A percentile compares a stretch with the other conserved stretches of the same genome.
These are phyloP conservation scores for Paradendryphiella salina DNA, from an alignment of 2,329 filamentous ascomycete species.

Conservation along the genomic window DNA sequence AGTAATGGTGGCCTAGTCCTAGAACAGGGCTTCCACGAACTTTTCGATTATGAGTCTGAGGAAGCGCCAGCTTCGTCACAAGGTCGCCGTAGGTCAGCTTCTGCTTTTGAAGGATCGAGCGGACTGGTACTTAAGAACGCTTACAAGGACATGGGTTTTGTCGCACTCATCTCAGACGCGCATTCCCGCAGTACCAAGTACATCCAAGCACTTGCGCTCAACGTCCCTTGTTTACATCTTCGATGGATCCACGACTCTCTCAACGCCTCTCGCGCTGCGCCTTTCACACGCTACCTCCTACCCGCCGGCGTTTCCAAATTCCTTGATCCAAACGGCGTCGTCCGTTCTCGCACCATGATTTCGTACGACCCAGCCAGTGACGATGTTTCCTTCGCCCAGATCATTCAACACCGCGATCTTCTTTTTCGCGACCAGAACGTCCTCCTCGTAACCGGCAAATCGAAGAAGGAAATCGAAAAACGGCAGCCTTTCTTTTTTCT, in stretches of 20 bases:
- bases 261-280: slow-evolving; percentile 61
- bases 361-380: slow-evolving; percentile 63
- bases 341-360: slow-evolving; percentile 71
- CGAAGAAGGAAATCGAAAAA: slow-evolving; percentile 64
- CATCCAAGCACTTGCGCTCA: slow-evolving; percentile 89
- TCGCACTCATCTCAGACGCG: slow-evolving; percentile 80
- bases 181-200: slow-evolving; percentile 89
- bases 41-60: slow-evolving; percentile 63
- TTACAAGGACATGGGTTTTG: slow-evolving; percentile 68
- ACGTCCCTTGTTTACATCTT: slow-evolving; percentile 79
- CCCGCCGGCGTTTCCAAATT: slow-evolving; percentile 80
- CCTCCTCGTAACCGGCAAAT: slow-evolving; percentile 70
- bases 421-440: slow-evolving; percentile 68
- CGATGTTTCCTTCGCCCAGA: slow-evolving; percentile 33
- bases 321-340: slow-evolving; percentile 66
- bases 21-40: slow-evolving; percentile 74
- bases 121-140: slow-evolving; percentile 59
- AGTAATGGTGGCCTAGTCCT: slow-evolving; percentile 74
- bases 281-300: slow-evolving; percentile 81
- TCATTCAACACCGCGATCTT: slow-evolving; percentile 55
- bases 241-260: slow-evolving; percentile 81
- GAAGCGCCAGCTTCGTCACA: slow-evolving; percentile 25
- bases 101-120: slow-evolving; percentile 16
- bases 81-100: slow-evolving; percentile 16
- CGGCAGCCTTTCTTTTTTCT: slow-evolving; percentile 78